phyloP scores from a whole-genome alignment of 1,284 basidiomycete genomes.

The Taiwanofungus camphoratus region DNA sequence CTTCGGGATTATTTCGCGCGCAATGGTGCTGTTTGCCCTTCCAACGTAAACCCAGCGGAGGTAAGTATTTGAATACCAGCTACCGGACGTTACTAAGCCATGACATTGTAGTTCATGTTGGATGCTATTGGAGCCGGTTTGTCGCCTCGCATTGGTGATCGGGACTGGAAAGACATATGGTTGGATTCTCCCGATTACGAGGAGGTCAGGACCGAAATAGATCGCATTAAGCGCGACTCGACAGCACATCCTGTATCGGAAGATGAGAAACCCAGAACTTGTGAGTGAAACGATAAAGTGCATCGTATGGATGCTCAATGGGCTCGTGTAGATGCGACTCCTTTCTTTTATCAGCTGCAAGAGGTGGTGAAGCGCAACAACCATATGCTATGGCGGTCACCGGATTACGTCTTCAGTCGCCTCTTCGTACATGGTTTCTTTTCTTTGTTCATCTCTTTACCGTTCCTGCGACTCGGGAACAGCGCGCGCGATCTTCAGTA shows the following conservation, averaged over 20 bases:
- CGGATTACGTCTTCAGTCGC: conserved; percentile 80
- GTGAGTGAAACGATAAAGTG: conserved; percentile 19
- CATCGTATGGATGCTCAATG: background rate
- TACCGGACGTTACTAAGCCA: background rate
- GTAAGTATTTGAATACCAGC: conserved; percentile 4
- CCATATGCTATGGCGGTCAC: conserved; percentile 75
- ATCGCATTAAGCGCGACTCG: conserved; percentile 29
- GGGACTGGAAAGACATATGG: conserved; percentile 66
- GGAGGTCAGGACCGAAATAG: conserved; percentile 29
- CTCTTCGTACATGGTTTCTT: conserved; percentile 76
- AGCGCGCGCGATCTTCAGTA: conserved; percentile 77
- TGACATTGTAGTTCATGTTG: conserved; percentile 27
- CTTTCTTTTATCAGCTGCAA: conserved; percentile 75
- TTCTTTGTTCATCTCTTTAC: conserved; percentile 75
- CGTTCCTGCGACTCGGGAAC: conserved; percentile 75
- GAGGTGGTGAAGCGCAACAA: conserved; percentile 73
- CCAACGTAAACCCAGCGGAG: conserved; percentile 41
- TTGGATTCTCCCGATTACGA: conserved; percentile 41
- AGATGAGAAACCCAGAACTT: conserved; percentile 22
- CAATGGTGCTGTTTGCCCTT: conserved; percentile 58
- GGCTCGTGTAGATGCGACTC: conserved; percentile 57
- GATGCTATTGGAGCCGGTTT: conserved; percentile 36
- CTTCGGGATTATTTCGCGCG: conserved; percentile 67
- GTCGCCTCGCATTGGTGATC: conserved; percentile 44
- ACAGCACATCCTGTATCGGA: conserved; percentile 17